A percentile compares a stretch with the other conserved stretches of the same genome.
phyloP scores from a whole-genome alignment of 495 filamentous ascomycete species.

The Daldinia bambusicola region DNA sequence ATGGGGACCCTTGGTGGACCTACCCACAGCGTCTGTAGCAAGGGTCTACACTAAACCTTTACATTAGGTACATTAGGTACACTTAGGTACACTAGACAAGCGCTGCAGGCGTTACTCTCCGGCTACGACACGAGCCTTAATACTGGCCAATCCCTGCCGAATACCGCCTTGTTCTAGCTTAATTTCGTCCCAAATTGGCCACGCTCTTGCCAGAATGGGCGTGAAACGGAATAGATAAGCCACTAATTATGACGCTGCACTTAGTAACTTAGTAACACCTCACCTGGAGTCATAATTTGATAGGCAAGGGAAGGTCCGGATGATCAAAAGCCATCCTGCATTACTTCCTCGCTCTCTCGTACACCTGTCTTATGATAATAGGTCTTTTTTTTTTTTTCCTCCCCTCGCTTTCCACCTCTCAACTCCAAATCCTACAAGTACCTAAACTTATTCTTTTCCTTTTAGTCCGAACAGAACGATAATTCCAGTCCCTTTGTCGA shows the following conservation, averaged over 20 bases:
- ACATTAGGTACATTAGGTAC: too few species aligned
- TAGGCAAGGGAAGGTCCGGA: conserved; percentile 36
- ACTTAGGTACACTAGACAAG: not conserved
- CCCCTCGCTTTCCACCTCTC: conserved; percentile 10
- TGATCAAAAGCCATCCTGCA: conserved; percentile 36
- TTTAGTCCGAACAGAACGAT: not conserved
- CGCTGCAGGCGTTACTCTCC: not conserved
- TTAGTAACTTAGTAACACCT: conserved; percentile 33
- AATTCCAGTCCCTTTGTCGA: not conserved
- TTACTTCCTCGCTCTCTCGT: conserved; percentile 14
- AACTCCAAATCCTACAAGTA: conserved; percentile 3
- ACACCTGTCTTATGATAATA: conserved; percentile 41
- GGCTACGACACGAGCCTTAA: conserved; percentile 14
- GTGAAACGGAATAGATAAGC: conserved; percentile 23
- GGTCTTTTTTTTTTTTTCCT: conserved; percentile 20
- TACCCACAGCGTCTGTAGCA: not conserved
- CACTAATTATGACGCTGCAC: conserved; percentile 43
- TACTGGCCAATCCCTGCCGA: conserved; percentile 23
- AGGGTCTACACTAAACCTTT: not conserved
- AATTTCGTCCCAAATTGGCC: conserved; percentile 19
- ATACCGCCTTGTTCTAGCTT: conserved; percentile 22
- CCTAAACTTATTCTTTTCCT: not conserved
- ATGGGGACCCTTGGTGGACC: conserved; percentile 10
- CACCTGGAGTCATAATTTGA: conserved; percentile 33
- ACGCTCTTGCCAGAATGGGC: conserved; percentile 25